Base-by-base conservation (phyloP, 164 flowering plant species). In the Vitis rotundifolia region DNA sequence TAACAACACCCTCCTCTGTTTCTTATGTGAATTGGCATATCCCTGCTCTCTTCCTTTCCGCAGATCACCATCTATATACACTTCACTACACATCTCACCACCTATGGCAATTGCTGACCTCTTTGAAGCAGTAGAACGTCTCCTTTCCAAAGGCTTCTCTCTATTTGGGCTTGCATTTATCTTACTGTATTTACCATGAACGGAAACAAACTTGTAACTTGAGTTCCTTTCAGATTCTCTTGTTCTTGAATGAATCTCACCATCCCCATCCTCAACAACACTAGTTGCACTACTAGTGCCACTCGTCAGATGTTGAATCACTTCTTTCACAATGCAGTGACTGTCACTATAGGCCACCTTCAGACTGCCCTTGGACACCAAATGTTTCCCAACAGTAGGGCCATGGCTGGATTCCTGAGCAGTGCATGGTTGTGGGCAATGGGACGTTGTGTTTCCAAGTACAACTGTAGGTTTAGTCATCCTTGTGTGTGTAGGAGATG, bases 11-110 rank as follows among this genome's bases (percentile, higher is more conserved):
- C 9, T 61, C 62, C 73, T 83, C 44, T 61, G 76, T 62, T 62
- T 81, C 73, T 76, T 81, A 56, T 56, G 73, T 4, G 47, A 66
- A 65, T 64, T 52, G 16, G 82, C 62, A 57, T 60, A 72, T 57
- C 67, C 79, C 65, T 73, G 29, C 68, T 75, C 80, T 54, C 80
- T 74, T 59, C 86, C 87, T 37, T 68, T 77, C 77, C 85, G 88
- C 31, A 88, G 81, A 76, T 86, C 87, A 61, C 77, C 80, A 63
- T 75, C 84, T 63, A 83, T 86, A 84, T 83, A 83, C 47, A 79
- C 76, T 64, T 84, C 86, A 59, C 66, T 70, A 52, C 70, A 77
- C 5, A 26, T 37, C 48, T 72, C 79, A 47, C 61, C 69, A 48
- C 62, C 66, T 18, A 15, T 15, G 18, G 64, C 61, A 11, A 26